Evolutionary conservation across 352 stramenopile species (phyloP), one percentile per base, ranked within the genome.

Genomic region (Thalassiosira hispida): DNA sequence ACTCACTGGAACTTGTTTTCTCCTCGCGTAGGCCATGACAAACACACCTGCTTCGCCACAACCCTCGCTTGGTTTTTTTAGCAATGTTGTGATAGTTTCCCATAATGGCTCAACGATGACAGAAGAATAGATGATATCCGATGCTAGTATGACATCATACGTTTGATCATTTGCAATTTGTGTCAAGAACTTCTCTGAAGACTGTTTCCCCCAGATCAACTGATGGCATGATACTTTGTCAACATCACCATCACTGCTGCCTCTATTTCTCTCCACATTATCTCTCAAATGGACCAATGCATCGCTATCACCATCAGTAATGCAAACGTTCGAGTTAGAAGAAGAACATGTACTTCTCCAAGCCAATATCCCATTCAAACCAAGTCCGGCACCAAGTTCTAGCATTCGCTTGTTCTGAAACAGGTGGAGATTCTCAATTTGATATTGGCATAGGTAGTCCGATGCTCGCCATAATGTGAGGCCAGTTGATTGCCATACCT

Each of bases 81-180:
- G 56, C 25, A 94, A 60, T n/a, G 47, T 65, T 23, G 76, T 29
- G 1, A 93, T 44, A 0, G 87, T 94, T 69, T 92, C 79, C 71
- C 74, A 93, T 18, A 94, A 56, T 11, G 89, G 89, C 23, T 85
- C 65, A 40, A 94, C 71, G 18, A 92, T 88, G 9, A 77, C 55
- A 31, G 64, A 9, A 16, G 81, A 72, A 79, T 94, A 94, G 18
- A 94, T 86, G 14, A 94, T 84, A 71, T 94, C 89, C 6, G 85
- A 88, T 29, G 85, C 89, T 9, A 94, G 33, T 70, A 94, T 81
- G 18, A 89, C 52, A 63, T 91, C 57, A 59, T 88, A 93, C 53
- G 77, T 76, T 46, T 22, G 16, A 59, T 82, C 47, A 0, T 79
- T 44, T 22, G 73, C 59, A 46, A 57, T 20, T 20, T 72, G 53